Conservation (phyloP, 768 basidiomycete species). For the Lactarius trivialis region DNA sequence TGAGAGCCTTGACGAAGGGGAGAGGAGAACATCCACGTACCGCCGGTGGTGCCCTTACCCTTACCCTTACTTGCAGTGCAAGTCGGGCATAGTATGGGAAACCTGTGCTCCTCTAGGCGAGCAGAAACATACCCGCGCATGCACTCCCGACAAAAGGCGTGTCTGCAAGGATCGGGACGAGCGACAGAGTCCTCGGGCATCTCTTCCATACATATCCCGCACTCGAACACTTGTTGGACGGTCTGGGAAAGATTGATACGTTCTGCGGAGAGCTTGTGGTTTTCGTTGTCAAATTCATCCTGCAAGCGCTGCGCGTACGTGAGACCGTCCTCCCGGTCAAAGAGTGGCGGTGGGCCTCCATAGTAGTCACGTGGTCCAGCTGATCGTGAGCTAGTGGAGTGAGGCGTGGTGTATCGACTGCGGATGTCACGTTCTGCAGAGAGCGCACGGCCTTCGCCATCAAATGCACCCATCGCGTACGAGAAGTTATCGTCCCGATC, state of each 20-base stretch:
- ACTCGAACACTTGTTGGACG: slow-evolving; percentile 39
- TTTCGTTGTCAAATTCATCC: slow-evolving; percentile 37
- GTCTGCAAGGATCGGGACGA: slow-evolving; percentile 40
- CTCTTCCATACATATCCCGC: slow-evolving; percentile 51
- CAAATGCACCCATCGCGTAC: slow-evolving; percentile 26
- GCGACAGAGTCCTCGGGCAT: slow-evolving; percentile 38
- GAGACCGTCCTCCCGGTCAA: slow-evolving; percentile 23
- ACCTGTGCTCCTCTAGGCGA: slow-evolving; percentile 46
- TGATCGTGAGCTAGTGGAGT: not conserved
- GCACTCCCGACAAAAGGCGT: slow-evolving; percentile 51
- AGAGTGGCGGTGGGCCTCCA: not conserved
- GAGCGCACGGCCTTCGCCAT: slow-evolving; percentile 37
- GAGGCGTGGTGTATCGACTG: not conserved
- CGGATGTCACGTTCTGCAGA: slow-evolving; percentile 28
- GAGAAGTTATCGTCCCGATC: slow-evolving; percentile 23
- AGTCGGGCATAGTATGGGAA: slow-evolving; percentile 55
- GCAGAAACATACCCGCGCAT: slow-evolving; percentile 37
- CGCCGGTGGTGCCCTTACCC: slow-evolving; percentile 26
- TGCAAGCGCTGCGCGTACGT: slow-evolving; percentile 32
- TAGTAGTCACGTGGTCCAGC: not conserved
- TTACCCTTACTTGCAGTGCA: slow-evolving; percentile 35
- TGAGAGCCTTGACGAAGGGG: not conserved
- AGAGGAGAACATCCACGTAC: slow-evolving; percentile 26
- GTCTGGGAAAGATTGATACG: slow-evolving; percentile 27
- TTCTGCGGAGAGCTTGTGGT: slow-evolving; percentile 34